Evolutionary conservation across 2,329 filamentous ascomycete species (phyloP), one percentile per base, ranked within the genome.

Genomic region (Fusarium lateritium): DNA sequence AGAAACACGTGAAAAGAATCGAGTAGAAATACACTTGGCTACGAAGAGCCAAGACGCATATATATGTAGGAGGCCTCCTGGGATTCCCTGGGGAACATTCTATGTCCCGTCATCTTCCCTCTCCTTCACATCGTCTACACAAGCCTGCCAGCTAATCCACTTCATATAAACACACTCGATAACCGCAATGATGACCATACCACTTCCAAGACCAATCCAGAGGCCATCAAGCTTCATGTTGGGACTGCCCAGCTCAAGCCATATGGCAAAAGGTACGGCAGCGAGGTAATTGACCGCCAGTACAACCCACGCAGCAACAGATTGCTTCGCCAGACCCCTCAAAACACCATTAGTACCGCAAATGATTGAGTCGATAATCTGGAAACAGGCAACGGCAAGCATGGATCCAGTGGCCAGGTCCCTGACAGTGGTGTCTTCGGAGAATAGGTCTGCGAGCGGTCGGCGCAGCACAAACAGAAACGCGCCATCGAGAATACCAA

Each of bases 121-220:
- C 39, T 68, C 47, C 45, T 59, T 74, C 5, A 69, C 70, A 15
- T 71, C 68, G 9, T 73, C 70, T 28, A 69, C 63, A 26, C 72
- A 74, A 34, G 69, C 65, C 36, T 74, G 67, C 72, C 72, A 74
- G 36, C 51, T 70, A 5, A 73, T 62, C 56, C 62, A 70, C 33
- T 70, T 73, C 70, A 74, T 62, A 19, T 74, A 74, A 4, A 38
- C 58, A 42, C 70, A 73, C 39, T 74, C 72, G 13, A 71, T 33
- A 13, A 72, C 40, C 7, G 66, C 72, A 60, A 72, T 74, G 13
- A 73, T 42, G 7, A 69, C 54, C 72, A 74, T 74, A 15, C 72
- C 72, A 11, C 56, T 55, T 42, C 72, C 72, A 14, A 74, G 61
- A 9, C 72, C 72, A 33, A 74, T 52, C 72, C 72, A 74, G 10